Percentiles rank a stretch among this genome's conserved stretches.
These are phyloP conservation scores for Dictyophora rubrovolvata DNA, from an alignment of 768 basidiomycete species.

Conservation along the genomic window DNA sequence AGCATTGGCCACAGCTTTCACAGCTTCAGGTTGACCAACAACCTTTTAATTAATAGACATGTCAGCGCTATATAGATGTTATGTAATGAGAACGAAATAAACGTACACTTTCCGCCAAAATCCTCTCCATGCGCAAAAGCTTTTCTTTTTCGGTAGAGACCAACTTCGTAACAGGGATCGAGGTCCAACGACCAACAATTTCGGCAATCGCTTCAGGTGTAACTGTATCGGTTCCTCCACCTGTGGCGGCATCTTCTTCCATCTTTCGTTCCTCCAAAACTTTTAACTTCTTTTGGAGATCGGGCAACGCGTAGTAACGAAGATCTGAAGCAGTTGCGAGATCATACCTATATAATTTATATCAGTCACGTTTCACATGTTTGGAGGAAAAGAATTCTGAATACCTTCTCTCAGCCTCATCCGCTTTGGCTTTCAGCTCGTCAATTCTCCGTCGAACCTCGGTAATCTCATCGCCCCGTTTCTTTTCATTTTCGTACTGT, in stretches of 20 bases:
- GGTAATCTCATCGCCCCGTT: conserved; percentile 71
- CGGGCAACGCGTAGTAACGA: conserved; percentile 86
- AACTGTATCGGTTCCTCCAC: conserved; percentile 55
- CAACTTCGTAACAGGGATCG: conserved; percentile 79
- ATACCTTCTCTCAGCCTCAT: conserved; percentile 83
- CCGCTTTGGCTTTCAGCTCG: conserved; percentile 82
- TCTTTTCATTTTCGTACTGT: conserved; percentile 81
- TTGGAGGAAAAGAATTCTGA: conserved; percentile 16
- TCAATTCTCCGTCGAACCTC: conserved; percentile 73
- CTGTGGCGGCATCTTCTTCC: conserved; percentile 53
- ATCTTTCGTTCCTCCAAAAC: conserved; percentile 56
- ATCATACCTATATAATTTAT: conserved; percentile 40
- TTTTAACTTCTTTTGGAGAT: conserved; percentile 47
- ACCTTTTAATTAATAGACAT: neutral
- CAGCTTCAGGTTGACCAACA: conserved; percentile 85
- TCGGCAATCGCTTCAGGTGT: conserved; percentile 88
- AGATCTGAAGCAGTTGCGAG: conserved; percentile 77
- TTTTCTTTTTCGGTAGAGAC: conserved; percentile 90
- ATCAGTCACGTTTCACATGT: conserved; percentile 10
- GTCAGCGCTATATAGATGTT: neutral
- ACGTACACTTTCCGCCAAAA: conserved; percentile 54
- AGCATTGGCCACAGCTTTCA: conserved; percentile 88
- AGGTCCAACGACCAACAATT: conserved; percentile 89
- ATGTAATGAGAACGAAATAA: neutral
- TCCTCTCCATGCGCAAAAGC: conserved; percentile 76